Evolutionary conservation across 345 rosid species (phyloP), one percentile per base, ranked within the genome.

Genomic region (Kandelia obovata): DNA sequence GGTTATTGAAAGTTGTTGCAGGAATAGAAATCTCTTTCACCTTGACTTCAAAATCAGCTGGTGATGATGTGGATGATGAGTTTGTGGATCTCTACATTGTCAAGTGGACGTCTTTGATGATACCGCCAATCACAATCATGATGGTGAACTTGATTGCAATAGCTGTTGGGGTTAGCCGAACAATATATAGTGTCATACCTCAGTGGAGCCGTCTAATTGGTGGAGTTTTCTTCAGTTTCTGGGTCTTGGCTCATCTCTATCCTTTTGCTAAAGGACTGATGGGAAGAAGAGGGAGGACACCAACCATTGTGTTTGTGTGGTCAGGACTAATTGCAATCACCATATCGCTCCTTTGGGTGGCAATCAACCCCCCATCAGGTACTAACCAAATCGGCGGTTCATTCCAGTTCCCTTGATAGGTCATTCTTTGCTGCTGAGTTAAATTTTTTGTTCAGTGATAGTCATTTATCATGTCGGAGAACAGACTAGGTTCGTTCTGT

Each of bases 161-260:
- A 59, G 96, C 96, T 5, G 98, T 94, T 17, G 98, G 96, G 59
- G 80, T 94, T 67, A 91, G 97, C 84, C 79, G 98, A 63, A 94
- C 98, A 1, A 88, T 94, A 7, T 94, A 94, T 85, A 90, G 96
- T 30, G 81, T 73, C 20, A 74, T 89, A 19, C 98, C 98, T 0
- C 84, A 94, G 55, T 94, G 98, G 98, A 94, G 97, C 75, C 80
- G 83, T 16, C 61, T 94, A 61, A 53, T 94, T 32, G 98, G 98
- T 27, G 98, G 98, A 59, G 93, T 94, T 63, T 94, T 94, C 89
- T 94, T 94, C 77, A 94, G 98, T 67, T 94, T 94, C 82, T 94
- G 98, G 98, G 98, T 92, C 0, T 83, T 94, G 88, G 96, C 96
- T 67, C 98, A 94, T 84, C 87, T 94, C n/a, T 94, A 94, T 64